Evolutionary conservation across 2,329 filamentous ascomycete species (phyloP).

Genomic region (Penicillium hesseltinei): DNA sequence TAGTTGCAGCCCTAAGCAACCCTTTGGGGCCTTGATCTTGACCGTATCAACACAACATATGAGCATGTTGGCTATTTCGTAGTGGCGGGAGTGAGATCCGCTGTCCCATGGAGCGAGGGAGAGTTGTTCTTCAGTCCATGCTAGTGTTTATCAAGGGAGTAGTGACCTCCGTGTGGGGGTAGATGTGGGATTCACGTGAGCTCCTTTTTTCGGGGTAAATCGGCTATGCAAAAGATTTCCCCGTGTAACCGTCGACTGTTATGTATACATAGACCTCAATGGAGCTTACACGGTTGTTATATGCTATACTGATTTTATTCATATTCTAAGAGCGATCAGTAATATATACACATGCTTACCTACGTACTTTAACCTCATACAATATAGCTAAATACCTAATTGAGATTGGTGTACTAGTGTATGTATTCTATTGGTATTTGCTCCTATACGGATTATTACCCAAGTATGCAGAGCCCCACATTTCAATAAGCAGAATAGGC

Average conservation of each 20-base stretch:
- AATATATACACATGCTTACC: background rate
- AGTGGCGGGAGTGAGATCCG: background rate
- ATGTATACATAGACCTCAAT: background rate
- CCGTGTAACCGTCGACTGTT: background rate
- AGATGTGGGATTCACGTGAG: slow-evolving; percentile 8
- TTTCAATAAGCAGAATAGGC: background rate
- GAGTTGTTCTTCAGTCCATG: background rate
- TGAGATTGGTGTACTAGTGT: background rate
- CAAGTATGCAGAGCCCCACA: background rate
- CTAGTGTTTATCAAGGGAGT: background rate
- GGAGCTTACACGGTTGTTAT: background rate
- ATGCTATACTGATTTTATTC: background rate
- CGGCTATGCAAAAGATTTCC: background rate
- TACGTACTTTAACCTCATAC: background rate
- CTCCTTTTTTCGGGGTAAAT: slow-evolving; percentile 1
- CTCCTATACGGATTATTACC: background rate
- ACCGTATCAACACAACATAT: slow-evolving; percentile 11
- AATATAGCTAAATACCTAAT: background rate
- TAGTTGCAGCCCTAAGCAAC: slow-evolving; percentile 13
- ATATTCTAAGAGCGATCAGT: background rate
- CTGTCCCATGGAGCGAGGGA: background rate
- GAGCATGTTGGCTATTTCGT: slow-evolving; percentile 19
- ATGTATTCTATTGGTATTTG: background rate
- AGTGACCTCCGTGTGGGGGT: slow-evolving; percentile 4
- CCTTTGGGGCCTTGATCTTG: slow-evolving; percentile 16